Evolutionary conservation across 2,329 filamentous ascomycete species (phyloP), one percentile per base, ranked within the genome.

Genomic region (Arthrobotrys sinensis): DNA sequence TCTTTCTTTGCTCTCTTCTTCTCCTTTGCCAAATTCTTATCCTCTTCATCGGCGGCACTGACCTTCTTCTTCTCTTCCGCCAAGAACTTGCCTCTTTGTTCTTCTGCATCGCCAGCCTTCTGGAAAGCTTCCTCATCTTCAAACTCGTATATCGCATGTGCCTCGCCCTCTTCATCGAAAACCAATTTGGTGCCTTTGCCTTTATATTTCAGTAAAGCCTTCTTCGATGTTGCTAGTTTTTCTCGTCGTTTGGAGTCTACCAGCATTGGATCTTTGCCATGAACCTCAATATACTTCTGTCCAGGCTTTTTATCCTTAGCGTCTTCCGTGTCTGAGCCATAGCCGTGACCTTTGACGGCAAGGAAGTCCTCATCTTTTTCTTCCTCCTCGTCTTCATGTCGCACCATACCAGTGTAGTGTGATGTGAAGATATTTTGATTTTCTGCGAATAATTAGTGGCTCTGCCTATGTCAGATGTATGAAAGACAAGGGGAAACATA

Each of bases 391-490:
- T 85, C 85, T 46, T 86, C 85, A 45, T 91, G 88, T 63, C 88
- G 88, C 77, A 98, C 90, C 80, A 99, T 88, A 83, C 95, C 97
- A 76, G 90, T 90, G 86, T 97, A 98, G 85, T 99, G 96, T 70
- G 91, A 90, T n/a, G 95, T 94, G 80, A 99, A 85, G 36, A 99
- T 92, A 83, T 97, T 94, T 85, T 98, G 95, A 85, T 99, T 99
- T 81, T 81, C 79, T 81, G 46, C 3, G 21, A 28, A 19, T 10
- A 36, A 48, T 80, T 48, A 81, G 69, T 10, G 32, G 4, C 6
- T 11, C 16, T 38, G 6, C 24, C 11, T 11, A 21, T 11, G 6
- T 1, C 21, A 8, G 21, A 16, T 60, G 19, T 1, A 32, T 16
- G n/a, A 16, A 5, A n/a, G 38, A 16, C 4, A 14, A 24, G 45